These are phyloP conservation scores for Fusarium robinianum DNA, from an alignment of 2,329 filamentous ascomycete genomes.

Conservation along the genomic window DNA sequence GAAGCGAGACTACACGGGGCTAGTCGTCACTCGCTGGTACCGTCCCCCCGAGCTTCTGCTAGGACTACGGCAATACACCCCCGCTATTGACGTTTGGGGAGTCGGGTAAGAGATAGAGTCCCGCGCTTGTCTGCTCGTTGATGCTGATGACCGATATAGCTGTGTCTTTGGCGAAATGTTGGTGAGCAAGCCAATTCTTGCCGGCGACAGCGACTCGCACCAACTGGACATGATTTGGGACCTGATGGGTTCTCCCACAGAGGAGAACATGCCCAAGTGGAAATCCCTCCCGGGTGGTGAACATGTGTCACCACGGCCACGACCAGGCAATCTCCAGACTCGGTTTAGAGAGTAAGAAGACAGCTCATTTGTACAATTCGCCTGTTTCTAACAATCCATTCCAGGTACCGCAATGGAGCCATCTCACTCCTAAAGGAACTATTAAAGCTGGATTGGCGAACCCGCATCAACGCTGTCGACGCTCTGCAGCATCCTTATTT, in stretches of 20 bases:
- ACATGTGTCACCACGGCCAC: constrained; percentile 64
- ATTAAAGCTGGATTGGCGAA: constrained; percentile 85
- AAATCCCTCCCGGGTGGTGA: constrained; percentile 80
- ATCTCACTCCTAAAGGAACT: constrained; percentile 82
- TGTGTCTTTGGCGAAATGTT: constrained; percentile 99
- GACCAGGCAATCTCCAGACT: constrained; percentile 68
- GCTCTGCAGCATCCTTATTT: constrained; percentile 94
- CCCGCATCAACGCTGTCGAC: constrained; percentile 89
- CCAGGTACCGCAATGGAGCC: constrained; percentile 69
- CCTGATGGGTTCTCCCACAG: constrained; percentile 85
- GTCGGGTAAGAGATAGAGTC: constrained; percentile 73
- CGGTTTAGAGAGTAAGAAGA: constrained; percentile 71
- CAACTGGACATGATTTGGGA: constrained; percentile 95
- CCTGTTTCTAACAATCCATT: constrained; percentile 19
- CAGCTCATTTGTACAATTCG: not conserved
- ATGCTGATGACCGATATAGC: constrained; percentile 48
- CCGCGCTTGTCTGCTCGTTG: not conserved
- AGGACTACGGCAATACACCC: constrained; percentile 89
- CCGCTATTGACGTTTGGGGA: constrained; percentile 97
- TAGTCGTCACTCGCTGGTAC: constrained; percentile 98
- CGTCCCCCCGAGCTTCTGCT: constrained; percentile 90
- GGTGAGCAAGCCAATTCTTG: constrained; percentile 86
- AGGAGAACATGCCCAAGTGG: constrained; percentile 94
- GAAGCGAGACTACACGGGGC: constrained; percentile 87
- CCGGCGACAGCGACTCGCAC: constrained; percentile 84